These are phyloP conservation scores for Trametes sanguinea DNA, from an alignment of 768 basidiomycete species.

Conservation along the genomic window DNA sequence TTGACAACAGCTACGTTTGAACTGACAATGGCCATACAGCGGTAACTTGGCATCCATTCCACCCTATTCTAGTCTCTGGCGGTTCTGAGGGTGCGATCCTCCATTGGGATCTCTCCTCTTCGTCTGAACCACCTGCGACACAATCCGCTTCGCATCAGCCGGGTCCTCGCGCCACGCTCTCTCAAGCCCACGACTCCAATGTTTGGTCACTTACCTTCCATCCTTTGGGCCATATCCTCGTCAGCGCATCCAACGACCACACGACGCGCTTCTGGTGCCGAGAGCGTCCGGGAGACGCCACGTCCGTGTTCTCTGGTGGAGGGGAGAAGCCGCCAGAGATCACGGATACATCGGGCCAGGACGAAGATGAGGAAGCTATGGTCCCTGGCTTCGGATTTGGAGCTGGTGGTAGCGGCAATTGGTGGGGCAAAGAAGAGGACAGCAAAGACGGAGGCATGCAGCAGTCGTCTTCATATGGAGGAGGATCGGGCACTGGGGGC, in stretches of 20 bases:
- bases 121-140: constrained; percentile 48
- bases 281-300: constrained; percentile 81
- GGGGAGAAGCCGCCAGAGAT: constrained; percentile 84
- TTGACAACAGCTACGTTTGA: neutral
- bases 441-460: constrained; percentile 19
- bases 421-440: constrained; percentile 54
- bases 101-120: constrained; percentile 85
- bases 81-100: constrained; percentile 93
- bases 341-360: constrained; percentile 49
- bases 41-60: constrained; percentile 94
- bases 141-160: constrained; percentile 36
- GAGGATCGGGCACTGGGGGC: constrained; percentile 24
- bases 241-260: constrained; percentile 95
- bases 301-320: constrained; percentile 75
- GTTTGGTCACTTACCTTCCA: constrained; percentile 97
- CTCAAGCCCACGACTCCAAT: constrained; percentile 97
- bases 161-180: constrained; percentile 77
- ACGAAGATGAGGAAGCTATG: constrained; percentile 68
- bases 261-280: constrained; percentile 99
- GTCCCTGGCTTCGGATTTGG: constrained; percentile 69
- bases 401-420: constrained; percentile 31
- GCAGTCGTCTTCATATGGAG: constrained; percentile 25
- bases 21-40: constrained; percentile 45
- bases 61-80: constrained; percentile 89
- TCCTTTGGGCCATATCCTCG: constrained; percentile 93